Evolutionary conservation across 352 stramenopile species (phyloP), one percentile per base, ranked within the genome.

Genomic region (Bremia lactucae): DNA sequence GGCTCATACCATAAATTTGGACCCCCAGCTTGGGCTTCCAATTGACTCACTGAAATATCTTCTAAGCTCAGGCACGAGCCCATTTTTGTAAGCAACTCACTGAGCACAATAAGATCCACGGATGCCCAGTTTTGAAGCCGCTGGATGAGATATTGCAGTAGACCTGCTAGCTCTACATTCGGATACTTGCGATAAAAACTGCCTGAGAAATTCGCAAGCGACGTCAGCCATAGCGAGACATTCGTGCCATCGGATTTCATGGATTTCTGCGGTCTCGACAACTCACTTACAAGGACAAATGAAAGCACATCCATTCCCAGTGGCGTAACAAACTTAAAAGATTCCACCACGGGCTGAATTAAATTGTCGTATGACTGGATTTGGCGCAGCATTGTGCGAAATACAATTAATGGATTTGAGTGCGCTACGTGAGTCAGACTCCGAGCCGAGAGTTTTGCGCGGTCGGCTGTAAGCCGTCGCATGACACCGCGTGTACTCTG

Each of bases 361-460:
- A 98, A 63, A 55, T 98, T 98, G 46, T 97, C 93, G 52, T 98
- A 98, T 59, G 88, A 96, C 60, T 98, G 90, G 59, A 98, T 96
- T 59, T 97, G 89, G 35, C 77, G 79, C 19, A 98, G 60, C 70
- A 98, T 97, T 10, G 87, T 95, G 15, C 76, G 82, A 49, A 97
- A 97, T 10, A 97, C 87, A 9, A 97, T 82, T 16, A 97, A 59
- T 14, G 93, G 93, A 62, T 97, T 97, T 23, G 77, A 90, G 47
- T 97, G 88, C 4, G 87, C 86, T 16, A 92, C 77, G 42, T 97
- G 93, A 5, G 80, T 90, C 16, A 93, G 40, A 22, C 59, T 72
- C 5, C 80, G 73, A 20, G 75, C 77, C 1, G 78, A 90, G 2
- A 77, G 57, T 40, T 89, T 88, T 5, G 80, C 79, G 19, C 75